phyloP scores from a whole-genome alignment of 441 rosid genomes.

The Rhodomyrtus psidioides region DNA sequence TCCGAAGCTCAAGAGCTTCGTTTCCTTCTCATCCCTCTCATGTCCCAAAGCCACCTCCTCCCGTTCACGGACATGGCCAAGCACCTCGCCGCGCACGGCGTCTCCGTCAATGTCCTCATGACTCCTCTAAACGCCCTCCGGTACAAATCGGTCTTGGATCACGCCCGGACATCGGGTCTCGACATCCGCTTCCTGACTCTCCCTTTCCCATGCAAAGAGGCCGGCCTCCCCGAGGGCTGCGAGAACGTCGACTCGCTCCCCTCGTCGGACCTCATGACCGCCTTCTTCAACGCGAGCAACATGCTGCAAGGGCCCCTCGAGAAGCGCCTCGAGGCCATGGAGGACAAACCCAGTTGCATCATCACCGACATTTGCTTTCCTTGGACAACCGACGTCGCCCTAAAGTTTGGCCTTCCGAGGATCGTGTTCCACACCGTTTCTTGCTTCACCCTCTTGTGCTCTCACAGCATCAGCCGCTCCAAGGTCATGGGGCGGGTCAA shows the following conservation, averaged over 20 bases:
- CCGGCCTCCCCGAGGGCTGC: conserved; percentile 8
- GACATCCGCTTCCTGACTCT: neutral
- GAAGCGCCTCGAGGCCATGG: neutral
- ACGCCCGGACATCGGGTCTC: neutral
- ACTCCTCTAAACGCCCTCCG: conserved; percentile 8
- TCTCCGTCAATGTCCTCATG: neutral
- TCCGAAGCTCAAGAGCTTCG: neutral
- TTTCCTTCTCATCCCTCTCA: conserved; percentile 12
- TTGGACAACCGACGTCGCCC: conserved; percentile 6
- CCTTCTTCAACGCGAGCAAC: conserved; percentile 8
- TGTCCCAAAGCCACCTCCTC: conserved; percentile 15
- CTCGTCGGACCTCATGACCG: neutral
- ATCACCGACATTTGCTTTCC: conserved; percentile 7
- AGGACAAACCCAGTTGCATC: conserved; percentile 2
- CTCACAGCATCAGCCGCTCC: neutral
- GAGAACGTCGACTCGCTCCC: conserved; percentile 13
- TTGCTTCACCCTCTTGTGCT: conserved; percentile 12
- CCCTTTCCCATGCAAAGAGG: conserved; percentile 1
- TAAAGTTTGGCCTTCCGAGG: conserved; percentile 8
- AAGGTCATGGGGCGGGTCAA: neutral
- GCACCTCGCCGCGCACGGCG: conserved; percentile 1
- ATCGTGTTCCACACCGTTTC: neutral
- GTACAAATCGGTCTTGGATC: neutral
- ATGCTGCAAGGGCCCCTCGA: neutral
- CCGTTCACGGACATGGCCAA: conserved; percentile 12